Base-by-base conservation (phyloP, 2,329 filamentous ascomycete genomes). In the Tothia fuscella region DNA sequence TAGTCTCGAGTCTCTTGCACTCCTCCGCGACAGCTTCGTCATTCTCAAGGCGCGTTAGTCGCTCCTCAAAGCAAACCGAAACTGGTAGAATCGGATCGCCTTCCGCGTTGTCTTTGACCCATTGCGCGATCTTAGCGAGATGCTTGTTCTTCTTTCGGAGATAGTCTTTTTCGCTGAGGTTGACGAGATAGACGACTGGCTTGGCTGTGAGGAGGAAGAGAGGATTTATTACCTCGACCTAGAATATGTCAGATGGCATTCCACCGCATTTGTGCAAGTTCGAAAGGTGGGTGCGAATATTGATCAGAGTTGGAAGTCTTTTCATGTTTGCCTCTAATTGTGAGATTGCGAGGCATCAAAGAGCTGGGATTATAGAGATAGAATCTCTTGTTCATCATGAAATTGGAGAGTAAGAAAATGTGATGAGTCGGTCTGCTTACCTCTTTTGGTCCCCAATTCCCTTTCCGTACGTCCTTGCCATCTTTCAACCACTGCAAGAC, bases 101-200 rank as follows among this genome's bases (percentile, higher is more conserved):
- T 41, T 78, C 64, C 5, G 88, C 84, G 62, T 98, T 74, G 60
- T 83, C 76, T 70, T 96, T 93, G 64, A 95, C 79, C 91, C 91
- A 98, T 60, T 91, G 83, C 46, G 83, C 85, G 52, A 96, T 80
- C 69, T 89, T 91, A 51, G 83, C 76, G 43, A 98, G 76, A 67
- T 98, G 79, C 79, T 98, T 98, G 77, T 98, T 98, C 82, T 96
- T 98, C 71, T 96, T 91, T 57, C 91, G 82, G 58, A 95, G 80
- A 64, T 88, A 98, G 65, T 98, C 91, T 65, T 79, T 88, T 70
- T 98, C 93, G 48, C 86, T 94, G 47, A 98, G 70, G 70, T 98
- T 98, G 68, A 96, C 84, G 32, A 98, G 74, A 69, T 86, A 96
- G 51, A 98, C 89, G 44, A 95, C 88, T 3, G 91, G 89, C 70